Percentiles rank a stretch among this genome's conserved stretches.
Evolutionary conservation across 441 rosid genomes (phyloP).

Genomic region (Adansonia grandidieri): DNA sequence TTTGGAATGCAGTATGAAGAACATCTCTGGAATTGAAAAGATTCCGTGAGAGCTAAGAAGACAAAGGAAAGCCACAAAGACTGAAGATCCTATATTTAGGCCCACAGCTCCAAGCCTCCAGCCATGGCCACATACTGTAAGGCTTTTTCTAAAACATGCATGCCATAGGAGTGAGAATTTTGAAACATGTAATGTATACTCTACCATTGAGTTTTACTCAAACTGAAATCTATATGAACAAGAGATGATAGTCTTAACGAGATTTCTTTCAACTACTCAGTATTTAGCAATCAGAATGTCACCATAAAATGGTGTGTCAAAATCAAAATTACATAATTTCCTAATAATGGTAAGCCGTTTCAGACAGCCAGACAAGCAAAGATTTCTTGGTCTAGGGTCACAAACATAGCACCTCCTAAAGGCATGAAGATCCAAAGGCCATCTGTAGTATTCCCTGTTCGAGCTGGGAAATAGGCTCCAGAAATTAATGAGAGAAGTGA

Average conservation of each 20-base stretch:
- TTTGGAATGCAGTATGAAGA: slow-evolving; percentile 50
- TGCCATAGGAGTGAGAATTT: neutral
- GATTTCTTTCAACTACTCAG: slow-evolving; percentile 2
- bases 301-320: neutral
- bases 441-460: neutral
- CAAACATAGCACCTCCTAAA: slow-evolving; percentile 14
- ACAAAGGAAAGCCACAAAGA: slow-evolving; percentile 5
- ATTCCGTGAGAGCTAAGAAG: slow-evolving; percentile 24
- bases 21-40: slow-evolving; percentile 54
- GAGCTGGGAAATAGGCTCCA: no score
- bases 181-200: neutral
- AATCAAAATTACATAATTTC: neutral
- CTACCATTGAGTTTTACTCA: neutral
- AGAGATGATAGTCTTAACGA: neutral
- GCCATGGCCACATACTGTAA: neutral
- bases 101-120: slow-evolving; percentile 4
- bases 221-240: neutral
- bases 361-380: neutral
- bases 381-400: neutral
- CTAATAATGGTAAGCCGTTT: neutral
- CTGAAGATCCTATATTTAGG: neutral
- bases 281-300: slow-evolving; percentile 8
- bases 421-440: slow-evolving; percentile 17
- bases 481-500: no score
- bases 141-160: neutral